Percentiles rank a stretch among this genome's conserved stretches.
Evolutionary conservation across 2,329 filamentous ascomycete genomes (phyloP).

Genomic region (Lojkania enalia): DNA sequence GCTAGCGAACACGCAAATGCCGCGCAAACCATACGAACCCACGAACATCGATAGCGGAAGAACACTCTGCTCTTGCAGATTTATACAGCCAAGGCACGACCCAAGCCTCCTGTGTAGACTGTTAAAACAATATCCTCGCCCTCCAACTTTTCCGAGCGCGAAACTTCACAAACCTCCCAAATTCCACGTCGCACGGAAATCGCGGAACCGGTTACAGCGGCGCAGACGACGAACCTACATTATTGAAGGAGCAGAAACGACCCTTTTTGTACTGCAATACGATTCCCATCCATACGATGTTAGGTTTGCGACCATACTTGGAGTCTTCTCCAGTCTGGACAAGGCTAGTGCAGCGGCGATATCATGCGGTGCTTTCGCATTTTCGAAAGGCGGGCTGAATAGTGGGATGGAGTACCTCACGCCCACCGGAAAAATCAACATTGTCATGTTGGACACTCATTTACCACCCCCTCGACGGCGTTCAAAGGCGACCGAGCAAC

Average conservation of each 20-base stretch:
- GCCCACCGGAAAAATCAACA: conserved; percentile 4
- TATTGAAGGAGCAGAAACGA: not conserved
- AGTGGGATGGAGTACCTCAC: conserved; percentile 9
- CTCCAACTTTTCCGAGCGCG: not conserved
- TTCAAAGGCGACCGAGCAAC: too few relatives aligned
- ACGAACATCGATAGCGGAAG: too few relatives aligned
- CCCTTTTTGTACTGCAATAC: conserved; percentile 6
- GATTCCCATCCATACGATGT: conserved; percentile 6
- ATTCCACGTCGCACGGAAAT: not conserved
- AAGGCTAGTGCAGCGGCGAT: conserved; percentile 2
- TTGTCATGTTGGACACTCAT: not conserved
- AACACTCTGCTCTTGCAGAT: too few relatives aligned
- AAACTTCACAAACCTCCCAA: conserved; percentile 7
- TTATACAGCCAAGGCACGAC: too few relatives aligned
- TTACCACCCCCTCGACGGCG: not conserved
- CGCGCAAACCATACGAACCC: too few relatives aligned
- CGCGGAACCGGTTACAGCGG: not conserved
- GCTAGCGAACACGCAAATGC: too few relatives aligned
- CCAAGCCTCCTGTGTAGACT: too few relatives aligned
- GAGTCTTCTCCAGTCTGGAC: conserved; percentile 3
- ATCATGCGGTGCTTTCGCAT: conserved; percentile 6
- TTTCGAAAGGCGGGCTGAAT: conserved; percentile 6
- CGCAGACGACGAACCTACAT: not conserved
- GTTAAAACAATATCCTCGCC: too few relatives aligned
- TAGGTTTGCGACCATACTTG: conserved; percentile 1